phyloP scores from a whole-genome alignment of 495 filamentous ascomycete species.

The Polyplosphaeria fusca region DNA sequence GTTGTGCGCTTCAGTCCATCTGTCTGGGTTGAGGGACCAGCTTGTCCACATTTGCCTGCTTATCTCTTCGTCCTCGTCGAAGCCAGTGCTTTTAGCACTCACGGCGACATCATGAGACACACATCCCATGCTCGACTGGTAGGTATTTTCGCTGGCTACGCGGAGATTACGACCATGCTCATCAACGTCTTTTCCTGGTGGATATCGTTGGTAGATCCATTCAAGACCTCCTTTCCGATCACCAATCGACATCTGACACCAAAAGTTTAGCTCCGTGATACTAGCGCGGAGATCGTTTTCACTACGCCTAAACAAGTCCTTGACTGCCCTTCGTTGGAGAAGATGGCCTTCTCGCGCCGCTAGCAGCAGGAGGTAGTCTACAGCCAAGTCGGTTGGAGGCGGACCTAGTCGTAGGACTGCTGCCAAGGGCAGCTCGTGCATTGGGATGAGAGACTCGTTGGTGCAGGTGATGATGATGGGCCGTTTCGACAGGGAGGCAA shows the following conservation, averaged over 20 bases:
- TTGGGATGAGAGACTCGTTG: slow-evolving; percentile 72
- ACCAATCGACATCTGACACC: slow-evolving; percentile 96
- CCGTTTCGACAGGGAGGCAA: slow-evolving; percentile 79
- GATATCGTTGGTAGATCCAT: slow-evolving; percentile 81
- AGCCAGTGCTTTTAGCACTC: slow-evolving; percentile 7
- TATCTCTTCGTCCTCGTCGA: slow-evolving; percentile 51
- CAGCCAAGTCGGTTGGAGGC: slow-evolving; percentile 64
- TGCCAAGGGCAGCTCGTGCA: slow-evolving; percentile 67
- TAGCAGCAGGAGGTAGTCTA: slow-evolving; percentile 77
- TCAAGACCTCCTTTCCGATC: slow-evolving; percentile 81
- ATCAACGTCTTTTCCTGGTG: slow-evolving; percentile 65
- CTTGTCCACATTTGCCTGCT: slow-evolving; percentile 53
- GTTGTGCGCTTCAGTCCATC: neutral
- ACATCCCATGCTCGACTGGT: slow-evolving; percentile 73
- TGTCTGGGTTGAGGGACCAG: slow-evolving; percentile 53
- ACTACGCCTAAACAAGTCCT: slow-evolving; percentile 65
- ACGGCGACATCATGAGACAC: slow-evolving; percentile 51
- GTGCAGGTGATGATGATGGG: slow-evolving; percentile 96
- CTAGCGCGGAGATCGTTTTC: slow-evolving; percentile 71
- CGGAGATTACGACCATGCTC: slow-evolving; percentile 61
- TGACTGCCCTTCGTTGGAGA: slow-evolving; percentile 62
- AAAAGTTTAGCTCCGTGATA: slow-evolving; percentile 87
- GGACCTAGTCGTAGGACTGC: slow-evolving; percentile 79
- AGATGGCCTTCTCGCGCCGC: slow-evolving; percentile 91
- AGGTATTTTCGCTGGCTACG: slow-evolving; percentile 82